Evolutionary conservation across 495 filamentous ascomycete genomes (phyloP), one percentile per base, ranked within the genome.

Genomic region (Lichina pygmaea): DNA sequence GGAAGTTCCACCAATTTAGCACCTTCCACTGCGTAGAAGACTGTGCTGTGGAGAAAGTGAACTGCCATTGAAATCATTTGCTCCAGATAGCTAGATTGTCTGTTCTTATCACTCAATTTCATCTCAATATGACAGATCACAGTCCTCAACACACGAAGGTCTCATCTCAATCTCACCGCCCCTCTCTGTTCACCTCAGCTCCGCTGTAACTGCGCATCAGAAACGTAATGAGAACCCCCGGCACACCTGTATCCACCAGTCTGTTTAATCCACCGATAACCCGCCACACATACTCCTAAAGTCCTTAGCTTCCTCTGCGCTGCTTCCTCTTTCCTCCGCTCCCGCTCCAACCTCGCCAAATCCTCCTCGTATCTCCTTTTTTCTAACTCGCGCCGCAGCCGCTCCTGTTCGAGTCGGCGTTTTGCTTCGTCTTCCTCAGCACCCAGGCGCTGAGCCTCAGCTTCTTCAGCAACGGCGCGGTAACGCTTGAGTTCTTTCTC

Each of bases 251-350:
- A 76, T 6, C 72, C 71, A 4, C 44, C 49, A 1, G 0, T 44
- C 54, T 73, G 65, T 41, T 59, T 62, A 34, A 76, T 66, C 73
- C 73, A 78, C 6, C 52, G 49, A 53, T 42, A 77, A 0, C 73
- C 73, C 33, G 41, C 17, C 9, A 53, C 53, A 51, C 72, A 79
- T 0, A 54, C 33, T 0, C 73, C 74, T 61, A 71, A 63, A 11
- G 48, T 40, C 47, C 46, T 48, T 45, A 77, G 50, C 48, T 64
- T 71, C 38, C 50, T 46, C 60, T 69, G 59, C 8, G 49, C 53
- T 38, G 48, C 49, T 31, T 54, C 49, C 50, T 74, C 70, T 54
- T 59, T 58, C 44, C 47, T 54, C 16, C 54, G 38, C 13, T 57
- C 47, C 31, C 51, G 50, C 36, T 50, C 33, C 44, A 43, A 39